Evolutionary conservation across 129 eudicot species (phyloP).

Genomic region (Arctium minus): DNA sequence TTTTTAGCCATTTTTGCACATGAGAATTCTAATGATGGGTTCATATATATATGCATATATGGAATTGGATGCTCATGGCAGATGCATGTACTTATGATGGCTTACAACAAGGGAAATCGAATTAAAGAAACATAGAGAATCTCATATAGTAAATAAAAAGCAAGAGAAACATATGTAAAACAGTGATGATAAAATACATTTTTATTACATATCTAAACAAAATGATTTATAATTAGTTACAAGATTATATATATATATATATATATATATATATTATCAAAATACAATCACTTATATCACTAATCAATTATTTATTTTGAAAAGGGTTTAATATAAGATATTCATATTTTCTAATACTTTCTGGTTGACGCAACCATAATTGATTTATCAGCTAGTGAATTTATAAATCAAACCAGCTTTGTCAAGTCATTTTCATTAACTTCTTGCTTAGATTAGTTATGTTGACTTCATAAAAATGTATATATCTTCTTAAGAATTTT

Average conservation of each 20-base stretch:
- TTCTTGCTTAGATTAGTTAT: neutral
- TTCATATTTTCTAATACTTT: neutral
- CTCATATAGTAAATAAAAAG: conserved; percentile 3
- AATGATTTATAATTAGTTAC: neutral
- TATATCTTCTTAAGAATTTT: neutral
- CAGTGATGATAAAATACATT: neutral
- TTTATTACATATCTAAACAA: neutral
- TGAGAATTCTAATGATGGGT: conserved; percentile 19
- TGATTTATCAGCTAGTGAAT: conserved; percentile 6
- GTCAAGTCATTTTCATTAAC: neutral
- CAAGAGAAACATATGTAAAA: neutral
- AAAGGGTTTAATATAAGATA: conserved; percentile 1
- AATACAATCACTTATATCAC: neutral
- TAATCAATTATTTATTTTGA: neutral
- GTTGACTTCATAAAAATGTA: neutral
- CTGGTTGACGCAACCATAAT: conserved; percentile 9
- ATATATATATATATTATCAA: neutral
- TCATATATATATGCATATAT: neutral
- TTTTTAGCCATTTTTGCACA: conserved; percentile 4
- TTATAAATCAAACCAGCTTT: neutral
- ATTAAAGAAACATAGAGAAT: conserved; percentile 18
- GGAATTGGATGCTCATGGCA: conserved; percentile 23
- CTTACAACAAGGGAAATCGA: conserved; percentile 5
- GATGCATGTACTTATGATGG: conserved; percentile 17
- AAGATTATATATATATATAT: neutral